These are phyloP conservation scores for Xylaria sp. DNA, from an alignment of 2,329 filamentous ascomycete species.

Conservation along the genomic window DNA sequence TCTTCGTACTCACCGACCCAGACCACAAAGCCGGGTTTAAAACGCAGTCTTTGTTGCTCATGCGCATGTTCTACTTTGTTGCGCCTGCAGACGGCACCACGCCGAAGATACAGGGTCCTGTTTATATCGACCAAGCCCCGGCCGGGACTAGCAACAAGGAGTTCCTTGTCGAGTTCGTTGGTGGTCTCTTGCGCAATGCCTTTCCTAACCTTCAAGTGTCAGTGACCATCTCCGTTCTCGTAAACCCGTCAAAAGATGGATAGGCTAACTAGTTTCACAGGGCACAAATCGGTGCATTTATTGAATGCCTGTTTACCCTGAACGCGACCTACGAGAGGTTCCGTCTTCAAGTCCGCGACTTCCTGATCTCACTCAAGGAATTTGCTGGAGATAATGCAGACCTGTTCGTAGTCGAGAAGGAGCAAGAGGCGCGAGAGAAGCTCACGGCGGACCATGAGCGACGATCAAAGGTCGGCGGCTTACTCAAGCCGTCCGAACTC, in stretches of 20 bases:
- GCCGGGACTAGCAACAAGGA: constrained; percentile 86
- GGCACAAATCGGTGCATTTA: constrained; percentile 85
- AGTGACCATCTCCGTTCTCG: constrained; percentile 44
- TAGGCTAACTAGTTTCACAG: constrained; percentile 52
- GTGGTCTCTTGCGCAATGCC: constrained; percentile 80
- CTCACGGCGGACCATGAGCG: constrained; percentile 89
- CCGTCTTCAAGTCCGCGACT: constrained; percentile 93
- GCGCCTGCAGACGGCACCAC: constrained; percentile 67
- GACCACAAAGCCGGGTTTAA: constrained; percentile 99
- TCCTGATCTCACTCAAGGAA: constrained; percentile 95
- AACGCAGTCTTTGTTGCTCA: constrained; percentile 90
- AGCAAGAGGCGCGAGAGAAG: constrained; percentile 83
- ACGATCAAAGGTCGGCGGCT: constrained; percentile 89
- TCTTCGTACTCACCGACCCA: constrained; percentile 96
- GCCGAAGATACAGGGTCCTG: constrained; percentile 88
- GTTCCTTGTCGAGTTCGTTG: constrained; percentile 87
- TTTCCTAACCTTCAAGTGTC: constrained; percentile 92
- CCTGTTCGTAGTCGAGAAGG: constrained; percentile 90
- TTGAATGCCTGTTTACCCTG: constrained; percentile 83
- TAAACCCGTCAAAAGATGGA: not conserved
- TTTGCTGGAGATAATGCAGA: constrained; percentile 95
- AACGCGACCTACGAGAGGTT: constrained; percentile 93
- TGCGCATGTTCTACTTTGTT: constrained; percentile 97
- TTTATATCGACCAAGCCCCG: constrained; percentile 86
- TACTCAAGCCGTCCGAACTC: constrained; percentile 96